Conservation (phyloP, 2,329 filamentous ascomycete genomes). For the Pyrenophora tritici-repentis region DNA sequence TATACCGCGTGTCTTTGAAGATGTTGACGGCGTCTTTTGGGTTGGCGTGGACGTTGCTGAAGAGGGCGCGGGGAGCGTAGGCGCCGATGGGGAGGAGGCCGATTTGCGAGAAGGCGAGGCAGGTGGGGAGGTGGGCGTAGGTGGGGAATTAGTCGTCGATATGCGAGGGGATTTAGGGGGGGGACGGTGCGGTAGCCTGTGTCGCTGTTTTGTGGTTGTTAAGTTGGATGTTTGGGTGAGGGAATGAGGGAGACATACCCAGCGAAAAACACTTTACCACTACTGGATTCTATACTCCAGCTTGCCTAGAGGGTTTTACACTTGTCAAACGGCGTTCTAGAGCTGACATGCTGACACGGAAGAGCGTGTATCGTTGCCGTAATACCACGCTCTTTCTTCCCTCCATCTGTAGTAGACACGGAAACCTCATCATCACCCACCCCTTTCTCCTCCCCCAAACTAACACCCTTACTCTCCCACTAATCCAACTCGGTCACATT, state of each 20-base stretch:
- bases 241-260: conserved; percentile 51
- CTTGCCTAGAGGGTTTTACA: conserved; percentile 83
- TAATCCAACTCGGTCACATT: conserved; percentile 91
- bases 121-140: conserved; percentile 67
- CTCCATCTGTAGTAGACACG: conserved; percentile 7
- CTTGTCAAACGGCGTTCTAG: conserved; percentile 70
- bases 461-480: conserved; percentile 86
- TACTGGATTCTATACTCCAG: conserved; percentile 77
- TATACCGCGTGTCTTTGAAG: conserved; percentile 80
- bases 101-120: conserved; percentile 85
- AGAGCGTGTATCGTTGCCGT: conserved; percentile 75
- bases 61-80: conserved; percentile 74
- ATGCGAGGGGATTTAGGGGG: conserved; percentile 60
- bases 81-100: conserved; percentile 88
- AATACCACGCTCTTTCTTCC: conserved; percentile 52
- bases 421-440: conserved; percentile 10
- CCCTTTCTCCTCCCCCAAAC: conserved; percentile 52
- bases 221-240: neutral
- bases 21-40: conserved; percentile 89
- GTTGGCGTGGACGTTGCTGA: conserved; percentile 83
- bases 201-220: conserved; percentile 69
- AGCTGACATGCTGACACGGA: conserved; percentile 82
- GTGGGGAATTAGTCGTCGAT: conserved; percentile 73
- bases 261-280: conserved; percentile 82
- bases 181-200: conserved; percentile 87